Conservation (phyloP, 2,329 filamentous ascomycete species). For the Neoarthrinium moseri region DNA sequence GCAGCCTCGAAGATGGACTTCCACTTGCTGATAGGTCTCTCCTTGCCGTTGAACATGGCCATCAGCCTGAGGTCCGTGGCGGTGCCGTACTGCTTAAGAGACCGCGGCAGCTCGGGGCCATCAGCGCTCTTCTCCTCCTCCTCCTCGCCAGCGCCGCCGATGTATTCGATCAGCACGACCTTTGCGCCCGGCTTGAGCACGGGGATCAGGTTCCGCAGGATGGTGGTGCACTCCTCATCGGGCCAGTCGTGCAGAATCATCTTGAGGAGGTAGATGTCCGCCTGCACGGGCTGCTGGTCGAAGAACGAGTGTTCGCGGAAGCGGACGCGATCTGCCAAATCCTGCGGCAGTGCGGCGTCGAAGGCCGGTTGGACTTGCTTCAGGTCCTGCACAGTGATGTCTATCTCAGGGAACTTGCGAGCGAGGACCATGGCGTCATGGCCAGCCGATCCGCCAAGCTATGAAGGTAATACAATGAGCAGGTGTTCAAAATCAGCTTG, state of each 20-base stretch:
- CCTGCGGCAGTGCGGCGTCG: constrained; percentile 30
- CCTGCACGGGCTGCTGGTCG: constrained; percentile 34
- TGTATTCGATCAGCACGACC: constrained; percentile 36
- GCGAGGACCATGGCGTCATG: constrained; percentile 40
- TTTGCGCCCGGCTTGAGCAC: constrained; percentile 42
- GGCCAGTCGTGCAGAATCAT: constrained; percentile 57
- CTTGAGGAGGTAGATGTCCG: constrained; percentile 52
- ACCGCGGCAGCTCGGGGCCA: constrained; percentile 28
- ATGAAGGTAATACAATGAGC: not conserved
- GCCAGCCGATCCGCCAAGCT: constrained; percentile 43
- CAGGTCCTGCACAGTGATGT: constrained; percentile 44
- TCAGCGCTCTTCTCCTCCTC: constrained; percentile 14
- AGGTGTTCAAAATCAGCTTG: not conserved
- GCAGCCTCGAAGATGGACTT: constrained; percentile 41
- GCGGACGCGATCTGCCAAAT: constrained; percentile 30
- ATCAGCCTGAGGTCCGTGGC: constrained; percentile 50
- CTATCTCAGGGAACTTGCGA: constrained; percentile 37
- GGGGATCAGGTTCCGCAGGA: constrained; percentile 40
- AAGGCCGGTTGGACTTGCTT: constrained; percentile 33
- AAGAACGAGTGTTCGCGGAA: constrained; percentile 39
- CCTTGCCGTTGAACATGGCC: constrained; percentile 46
- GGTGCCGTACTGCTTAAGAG: constrained; percentile 36
- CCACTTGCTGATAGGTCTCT: constrained; percentile 46
- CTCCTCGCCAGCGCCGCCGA: constrained; percentile 31
- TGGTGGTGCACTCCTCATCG: constrained; percentile 38